Evolutionary conservation across 2,329 filamentous ascomycete genomes (phyloP).

Genomic region (Taxawa tesnikishii): DNA sequence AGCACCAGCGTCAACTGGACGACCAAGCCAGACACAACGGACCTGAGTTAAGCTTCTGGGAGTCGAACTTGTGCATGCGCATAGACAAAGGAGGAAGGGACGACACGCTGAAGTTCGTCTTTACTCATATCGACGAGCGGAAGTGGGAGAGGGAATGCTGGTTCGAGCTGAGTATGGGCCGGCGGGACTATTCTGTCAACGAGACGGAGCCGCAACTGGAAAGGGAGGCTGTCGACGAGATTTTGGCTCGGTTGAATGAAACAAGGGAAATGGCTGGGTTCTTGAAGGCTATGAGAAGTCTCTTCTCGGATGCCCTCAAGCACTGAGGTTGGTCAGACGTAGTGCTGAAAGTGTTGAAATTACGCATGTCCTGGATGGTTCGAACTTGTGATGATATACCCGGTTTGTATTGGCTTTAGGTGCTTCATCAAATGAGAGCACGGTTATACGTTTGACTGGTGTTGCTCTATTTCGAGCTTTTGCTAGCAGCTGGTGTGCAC

Average conservation of each 20-base stretch:
- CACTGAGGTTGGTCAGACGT: no score
- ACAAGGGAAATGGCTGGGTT: constrained; percentile 57
- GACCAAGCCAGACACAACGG: constrained; percentile 79
- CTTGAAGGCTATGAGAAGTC: constrained; percentile 69
- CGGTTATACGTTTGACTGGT: no score
- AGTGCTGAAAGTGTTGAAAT: no score
- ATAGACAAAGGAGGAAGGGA: constrained; percentile 67
- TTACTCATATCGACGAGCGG: constrained; percentile 72
- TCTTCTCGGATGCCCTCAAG: constrained; percentile 52
- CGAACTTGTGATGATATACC: no score
- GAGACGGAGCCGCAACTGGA: constrained; percentile 75
- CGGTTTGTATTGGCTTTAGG: no score
- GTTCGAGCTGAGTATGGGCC: constrained; percentile 79
- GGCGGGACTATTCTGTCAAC: constrained; percentile 73
- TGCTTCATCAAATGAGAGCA: no score
- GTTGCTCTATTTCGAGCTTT: no score
- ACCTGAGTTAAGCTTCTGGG: constrained; percentile 93
- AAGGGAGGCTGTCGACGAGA: constrained; percentile 60
- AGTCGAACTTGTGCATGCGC: constrained; percentile 72
- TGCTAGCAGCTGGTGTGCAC: no score
- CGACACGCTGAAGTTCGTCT: constrained; percentile 82
- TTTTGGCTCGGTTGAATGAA: constrained; percentile 73
- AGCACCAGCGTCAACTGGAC: constrained; percentile 63
- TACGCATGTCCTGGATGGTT: no score
- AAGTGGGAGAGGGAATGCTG: constrained; percentile 83